Base-by-base conservation (phyloP, 305 asterid genomes). In the Ruellia speciosa region DNA sequence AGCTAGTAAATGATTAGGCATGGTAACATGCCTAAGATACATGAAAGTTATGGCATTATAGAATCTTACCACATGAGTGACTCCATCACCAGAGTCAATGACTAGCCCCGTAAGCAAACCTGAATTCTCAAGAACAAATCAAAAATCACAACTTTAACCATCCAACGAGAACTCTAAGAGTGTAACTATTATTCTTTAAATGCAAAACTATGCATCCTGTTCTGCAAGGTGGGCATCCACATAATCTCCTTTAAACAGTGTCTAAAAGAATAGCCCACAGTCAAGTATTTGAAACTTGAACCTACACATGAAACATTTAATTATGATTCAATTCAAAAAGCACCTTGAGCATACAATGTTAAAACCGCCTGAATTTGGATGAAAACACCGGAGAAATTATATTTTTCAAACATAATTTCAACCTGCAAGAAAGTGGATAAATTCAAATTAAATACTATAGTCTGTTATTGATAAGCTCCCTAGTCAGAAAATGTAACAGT, bases 271-370 rank as follows among this genome's bases (percentile, higher is more conserved):
- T 54, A 24, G 54, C 35, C 49, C 56, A 43, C 35, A 18, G 39
- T 17, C 65, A 53, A 56, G 51, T 40, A 40, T 47, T 33, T 19
- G 65, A 56, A 66, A 52, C 57, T 18, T 55, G 11, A 54, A 67
- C 59, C 49, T 18, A 47, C 64, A 52, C 54, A 13, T 55, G 11
- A 54, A 67, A 59, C 49, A 62, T 62, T 72, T 60, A 57, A 66
- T 56, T 56, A 56, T 53, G 49, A 65, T 66, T 56, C 49, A 70
- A 66, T 67, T 60, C 39, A 62, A 69, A 52, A 75, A 69, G 76
- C 82, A 90, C 98, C 98, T 87, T 90, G 98, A 70, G 98, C 96
- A 49, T 87, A 90, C 75, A 90, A 69, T 19, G 98, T 90, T 66
- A 90, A 69, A 72, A 90, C 98, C 58, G 94, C 98, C 77, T 90